phyloP scores from a whole-genome alignment of 2,329 filamentous ascomycete genomes.

The Exophiala sp. region DNA sequence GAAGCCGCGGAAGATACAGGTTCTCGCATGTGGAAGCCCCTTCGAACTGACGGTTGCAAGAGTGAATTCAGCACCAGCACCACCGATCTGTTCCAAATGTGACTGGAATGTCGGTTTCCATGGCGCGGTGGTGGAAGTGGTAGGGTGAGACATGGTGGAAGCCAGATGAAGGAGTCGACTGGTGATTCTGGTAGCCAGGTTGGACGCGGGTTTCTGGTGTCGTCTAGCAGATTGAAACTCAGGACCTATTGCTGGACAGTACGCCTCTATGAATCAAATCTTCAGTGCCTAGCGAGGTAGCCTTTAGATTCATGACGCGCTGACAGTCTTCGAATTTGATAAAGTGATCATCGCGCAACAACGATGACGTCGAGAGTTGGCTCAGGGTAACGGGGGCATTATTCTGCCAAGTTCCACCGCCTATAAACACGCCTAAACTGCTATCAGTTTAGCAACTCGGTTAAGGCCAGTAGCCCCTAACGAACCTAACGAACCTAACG shows the following conservation, averaged over 20 bases:
- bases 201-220: not conserved
- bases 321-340: not conserved
- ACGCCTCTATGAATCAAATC: not conserved
- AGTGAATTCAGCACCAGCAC: constrained; percentile 37
- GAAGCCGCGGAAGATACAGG: constrained; percentile 79
- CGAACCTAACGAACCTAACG: no score
- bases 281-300: not conserved
- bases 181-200: constrained; percentile 7
- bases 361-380: not conserved
- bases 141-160: constrained; percentile 38
- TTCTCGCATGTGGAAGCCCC: constrained; percentile 54
- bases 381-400: not conserved
- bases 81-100: constrained; percentile 40
- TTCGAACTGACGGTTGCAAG: constrained; percentile 41
- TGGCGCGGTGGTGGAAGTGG: constrained; percentile 40
- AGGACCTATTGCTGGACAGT: not conserved
- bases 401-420: not conserved
- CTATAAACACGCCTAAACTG: not conserved
- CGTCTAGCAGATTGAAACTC: no score
- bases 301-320: not conserved
- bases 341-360: not conserved
- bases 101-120: constrained; percentile 48
- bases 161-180: constrained; percentile 10
- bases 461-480: not conserved
- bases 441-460: not conserved